Base-by-base conservation (phyloP, 306 rosid species). In the Abrus pulchellus region DNA sequence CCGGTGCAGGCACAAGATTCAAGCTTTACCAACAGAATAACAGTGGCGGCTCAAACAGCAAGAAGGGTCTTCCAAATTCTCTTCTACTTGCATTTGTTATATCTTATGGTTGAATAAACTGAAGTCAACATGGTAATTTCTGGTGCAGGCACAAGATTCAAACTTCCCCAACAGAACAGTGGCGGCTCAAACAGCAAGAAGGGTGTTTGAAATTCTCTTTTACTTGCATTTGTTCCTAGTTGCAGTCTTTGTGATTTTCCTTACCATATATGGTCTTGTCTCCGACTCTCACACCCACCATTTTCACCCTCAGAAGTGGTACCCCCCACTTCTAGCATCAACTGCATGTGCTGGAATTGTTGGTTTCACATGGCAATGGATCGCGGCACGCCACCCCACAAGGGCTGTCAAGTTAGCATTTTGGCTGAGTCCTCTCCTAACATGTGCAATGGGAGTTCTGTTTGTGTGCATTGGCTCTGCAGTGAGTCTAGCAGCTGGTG, bases 391-490 rank as follows among this genome's bases (percentile, higher is more conserved):
- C 38, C 62, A 73, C 78, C 89, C 94, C 45, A 53, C 86, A 3
- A 88, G 69, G 81, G 94, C 91, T 2, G n/a, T 94, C 43, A 80
- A 6, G 80, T 45, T 74, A 12, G 87, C 87, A 80, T 90, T 94
- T 74, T 89, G 91, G 93, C 62, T 90, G 1, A 69, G 86, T 84
- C 97, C 93, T 4, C 13, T 88, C 49, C 86, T 89, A 40, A 90
- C 89, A n/a, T 83, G 67, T 3, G 85, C 92, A 47, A 64, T 79
- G 28, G 91, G 92, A 1, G 20, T 87, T 73, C 55, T 86, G 60
- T 83, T 92, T 30, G 14, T 92, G 44, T 63, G 28, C 50, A 74
- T 89, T 32, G 84, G 84, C 48, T 80, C 97, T 57, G 53, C 84
- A 1, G 70, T 49, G 1, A 76, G 87, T 65, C 83, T 89, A 13